Base-by-base conservation (phyloP, 2,329 filamentous ascomycete genomes). In the Penicillium brasilianum region DNA sequence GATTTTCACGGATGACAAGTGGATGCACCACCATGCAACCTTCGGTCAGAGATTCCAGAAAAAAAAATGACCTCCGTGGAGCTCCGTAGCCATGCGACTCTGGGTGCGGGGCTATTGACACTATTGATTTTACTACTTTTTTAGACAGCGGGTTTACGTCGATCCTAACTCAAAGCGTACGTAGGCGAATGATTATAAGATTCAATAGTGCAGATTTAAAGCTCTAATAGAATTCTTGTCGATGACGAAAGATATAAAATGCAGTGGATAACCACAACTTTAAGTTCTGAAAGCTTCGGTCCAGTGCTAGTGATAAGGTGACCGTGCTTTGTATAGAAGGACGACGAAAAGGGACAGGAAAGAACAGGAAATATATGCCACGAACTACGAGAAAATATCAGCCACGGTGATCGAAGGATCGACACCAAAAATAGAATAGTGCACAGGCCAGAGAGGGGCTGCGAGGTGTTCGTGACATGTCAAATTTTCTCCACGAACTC, bases 201-300 rank as follows among this genome's bases (percentile, higher is more conserved):
- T 61, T 67, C 65, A 66, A 67, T 69, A 69, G 66, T 62, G 36
- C 39, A 28, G 36, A n/a, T 48, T 52, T 32, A 34, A 41, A 50
- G 22, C 36, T 56, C 22, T 56, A 13, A 34, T 13, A 34, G 32
- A 44, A 43, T 30, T 41, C 30, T 59, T 57, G 53, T 34, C 37
- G 22, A 8, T 25, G 20, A 22, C 18, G 20, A n/a, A 25, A 37
- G 25, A 62, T 46, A 37, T 20, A 22, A 11, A 46, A 11, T 39
- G 11, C 3, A n/a, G n/a, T 50, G 25, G 20, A 11, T 28, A 28
- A 14, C 25, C 4, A 43, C 16, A 20, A 18, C 4, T 11, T 20
- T 4, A 39, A 43, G 2, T 20, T 28, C 4, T 16, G 8, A 28
- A n/a, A 34, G n/a, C 9, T 28, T 18, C 0, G 9, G 18, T 16